Base-by-base conservation (phyloP, 2,329 filamentous ascomycete genomes). In the Nigrospora osmanthi region DNA sequence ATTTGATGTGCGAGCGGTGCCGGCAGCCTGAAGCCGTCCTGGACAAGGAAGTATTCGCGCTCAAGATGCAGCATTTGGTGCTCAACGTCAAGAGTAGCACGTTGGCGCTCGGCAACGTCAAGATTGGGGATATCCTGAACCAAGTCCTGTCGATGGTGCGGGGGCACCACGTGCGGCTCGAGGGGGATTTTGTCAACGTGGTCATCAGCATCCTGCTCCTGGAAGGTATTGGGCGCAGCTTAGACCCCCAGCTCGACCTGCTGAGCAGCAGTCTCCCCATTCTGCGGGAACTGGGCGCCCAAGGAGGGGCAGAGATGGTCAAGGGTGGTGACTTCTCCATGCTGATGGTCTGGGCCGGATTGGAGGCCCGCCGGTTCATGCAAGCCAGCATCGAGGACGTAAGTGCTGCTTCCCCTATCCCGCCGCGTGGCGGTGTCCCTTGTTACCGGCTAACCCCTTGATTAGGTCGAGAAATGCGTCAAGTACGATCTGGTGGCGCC, bases 101-200 rank as follows among this genome's bases (percentile, higher is more conserved):
- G 0, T 84, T 98, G 45, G 90, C 93, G 0, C 75, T 98, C 0
- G 91, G 91, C 5, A 95, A 89, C 58, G 85, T 98, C 67, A 94
- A 90, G 68, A 96, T 98, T 50, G 93, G 93, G 11, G 93, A 98
- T 55, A 89, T 98, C 16, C 67, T 98, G 30, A 89, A 93, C 58
- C 80, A 94, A 55, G 93, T 97, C 0, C 72, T 98, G 38, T 76
- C 76, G 47, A 96, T 98, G 89, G 93, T 98, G 30, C 81, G 93
- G 45, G 71, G 74, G 11, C 93, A 98, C 62, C 93, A 98, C 60
- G 93, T 98, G 4, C 78, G 93, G 10, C 77, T 98, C 42, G 93
- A 98, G 65, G 93, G 93, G 10, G 93, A 98, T 62, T 98, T 97
- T 60, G 89, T 98, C 60, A 98, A 98, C 59, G 93, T 98, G 5